Base-by-base conservation (phyloP, 83 land plant species). In the Diphasiastrum complanatum region DNA sequence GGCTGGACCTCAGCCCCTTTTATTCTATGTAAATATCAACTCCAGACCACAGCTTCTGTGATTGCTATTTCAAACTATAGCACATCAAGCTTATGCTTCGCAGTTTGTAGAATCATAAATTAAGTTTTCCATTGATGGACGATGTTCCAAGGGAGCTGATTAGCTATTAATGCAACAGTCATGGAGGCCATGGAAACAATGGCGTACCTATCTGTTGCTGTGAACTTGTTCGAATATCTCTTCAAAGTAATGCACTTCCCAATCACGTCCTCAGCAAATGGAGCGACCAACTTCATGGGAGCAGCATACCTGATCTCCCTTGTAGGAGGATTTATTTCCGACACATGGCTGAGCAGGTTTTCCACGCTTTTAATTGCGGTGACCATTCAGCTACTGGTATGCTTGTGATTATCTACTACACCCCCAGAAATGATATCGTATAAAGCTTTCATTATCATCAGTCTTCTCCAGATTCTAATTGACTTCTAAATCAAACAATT, bases 1-100 rank as follows among this genome's bases (percentile, higher is more conserved):
- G 16, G 51, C 19, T 47, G 51, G 51, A 47, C n/a, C 23, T 18
- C 51, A 18, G 51, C 23, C 12, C 51, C 51, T 47, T 47, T 47
- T 16, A 8, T 47, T 8, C 51, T 47, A 18, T 6, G 41, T 38
- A 38, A 6, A 14, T 38, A 6, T 38, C 6, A 38, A 38, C 41
- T 38, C 41, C 41, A 6, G 6, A 38, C 41, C 6, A 38, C 6
- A 14, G 11, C 41, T 14, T 38, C 51, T 5, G 4, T 5, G n/a
- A 24, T 18, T 5, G 5, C 6, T 8, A 5, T 18, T 18, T 47
- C 4, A 18, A 5, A 24, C 16, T 5, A 5, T 18, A 5, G 23
- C n/a, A 24, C n/a, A 24, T 18, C 4, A 18, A 24, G 5, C 4
- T 47, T 47, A 18, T 47, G n/a, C 4, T 18, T 47, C n/a, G 23